phyloP scores from a whole-genome alignment of 805 yeast genomes.

The Candida tibetensis region DNA sequence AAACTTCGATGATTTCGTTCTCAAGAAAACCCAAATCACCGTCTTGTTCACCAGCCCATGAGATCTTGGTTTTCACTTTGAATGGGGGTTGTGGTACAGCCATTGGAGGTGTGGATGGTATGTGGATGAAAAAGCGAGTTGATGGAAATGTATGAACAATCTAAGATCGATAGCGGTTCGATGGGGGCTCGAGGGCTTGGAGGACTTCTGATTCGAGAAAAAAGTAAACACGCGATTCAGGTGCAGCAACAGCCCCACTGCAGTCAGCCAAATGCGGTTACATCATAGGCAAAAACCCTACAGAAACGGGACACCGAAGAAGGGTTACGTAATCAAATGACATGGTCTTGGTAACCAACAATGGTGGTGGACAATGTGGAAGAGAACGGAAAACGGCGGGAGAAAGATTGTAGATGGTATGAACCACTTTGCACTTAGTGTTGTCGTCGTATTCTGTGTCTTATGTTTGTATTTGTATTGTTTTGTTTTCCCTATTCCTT shows the following conservation, averaged over 20 bases:
- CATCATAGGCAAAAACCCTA: background rate
- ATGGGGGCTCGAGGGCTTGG: slow-evolving; percentile 1
- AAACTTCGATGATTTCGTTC: slow-evolving; percentile 87
- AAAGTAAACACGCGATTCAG: background rate
- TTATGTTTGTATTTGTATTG: too few species aligned
- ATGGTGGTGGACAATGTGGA: background rate
- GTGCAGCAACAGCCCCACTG: background rate
- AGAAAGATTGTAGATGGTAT: too few species aligned
- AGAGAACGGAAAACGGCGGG: background rate
- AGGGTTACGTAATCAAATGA: too few species aligned
- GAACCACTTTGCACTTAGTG: too few species aligned
- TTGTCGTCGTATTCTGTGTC: too few species aligned
- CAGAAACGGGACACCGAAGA: too few species aligned
- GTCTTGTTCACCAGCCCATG: slow-evolving; percentile 92
- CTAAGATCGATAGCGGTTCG: background rate
- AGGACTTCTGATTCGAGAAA: background rate
- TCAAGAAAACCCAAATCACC: slow-evolving; percentile 92
- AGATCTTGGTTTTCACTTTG: slow-evolving; percentile 75
- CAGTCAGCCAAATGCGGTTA: too few species aligned
- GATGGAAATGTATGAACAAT: background rate
- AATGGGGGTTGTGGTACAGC: slow-evolving; percentile 55
- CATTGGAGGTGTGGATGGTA: slow-evolving; percentile 11
- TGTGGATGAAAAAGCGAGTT: background rate
- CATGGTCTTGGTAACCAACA: background rate
- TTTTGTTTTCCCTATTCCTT: too few species aligned